Evolutionary conservation across 129 eudicot genomes (phyloP).

Genomic region (Dittrichia graveolens): DNA sequence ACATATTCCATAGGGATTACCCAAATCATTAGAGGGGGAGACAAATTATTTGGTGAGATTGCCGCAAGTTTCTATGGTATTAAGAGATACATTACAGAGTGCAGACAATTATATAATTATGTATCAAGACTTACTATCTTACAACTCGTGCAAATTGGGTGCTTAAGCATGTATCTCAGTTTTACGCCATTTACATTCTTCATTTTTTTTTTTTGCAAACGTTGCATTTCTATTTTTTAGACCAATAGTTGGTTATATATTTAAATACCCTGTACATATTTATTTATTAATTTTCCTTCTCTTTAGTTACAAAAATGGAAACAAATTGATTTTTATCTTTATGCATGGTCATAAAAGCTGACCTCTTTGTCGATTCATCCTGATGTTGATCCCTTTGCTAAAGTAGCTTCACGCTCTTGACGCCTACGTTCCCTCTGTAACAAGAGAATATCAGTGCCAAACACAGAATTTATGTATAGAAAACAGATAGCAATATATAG

Average conservation of each 20-base stretch:
- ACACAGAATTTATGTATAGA: slow-evolving; percentile 14
- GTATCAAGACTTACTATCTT: slow-evolving; percentile 2
- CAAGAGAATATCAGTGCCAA: slow-evolving; percentile 4
- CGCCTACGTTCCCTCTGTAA: slow-evolving; percentile 61
- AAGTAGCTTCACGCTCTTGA: slow-evolving; percentile 54
- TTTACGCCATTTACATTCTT: slow-evolving; percentile 19
- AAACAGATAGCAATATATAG: not conserved
- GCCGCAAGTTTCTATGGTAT: too few species aligned
- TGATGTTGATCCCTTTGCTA: slow-evolving; percentile 34
- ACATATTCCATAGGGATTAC: not conserved
- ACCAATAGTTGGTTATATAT: not conserved
- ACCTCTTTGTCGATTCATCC: slow-evolving; percentile 17
- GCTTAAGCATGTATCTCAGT: slow-evolving; percentile 13
- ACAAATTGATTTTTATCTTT: not conserved
- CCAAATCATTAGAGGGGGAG: not conserved
- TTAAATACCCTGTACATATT: too few species aligned
- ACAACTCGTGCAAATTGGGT: slow-evolving; percentile 8
- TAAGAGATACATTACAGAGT: not conserved
- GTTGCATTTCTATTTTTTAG: not conserved
- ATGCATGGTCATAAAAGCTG: slow-evolving; percentile 14
- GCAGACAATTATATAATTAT: not conserved
- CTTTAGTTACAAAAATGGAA: slow-evolving; percentile 10
- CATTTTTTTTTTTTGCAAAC: slow-evolving; percentile 5
- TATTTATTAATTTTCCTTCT: not conserved
- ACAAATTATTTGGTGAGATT: not conserved